Evolutionary conservation across 2,329 filamentous ascomycete genomes (phyloP).

Genomic region (Phialophora tarda): DNA sequence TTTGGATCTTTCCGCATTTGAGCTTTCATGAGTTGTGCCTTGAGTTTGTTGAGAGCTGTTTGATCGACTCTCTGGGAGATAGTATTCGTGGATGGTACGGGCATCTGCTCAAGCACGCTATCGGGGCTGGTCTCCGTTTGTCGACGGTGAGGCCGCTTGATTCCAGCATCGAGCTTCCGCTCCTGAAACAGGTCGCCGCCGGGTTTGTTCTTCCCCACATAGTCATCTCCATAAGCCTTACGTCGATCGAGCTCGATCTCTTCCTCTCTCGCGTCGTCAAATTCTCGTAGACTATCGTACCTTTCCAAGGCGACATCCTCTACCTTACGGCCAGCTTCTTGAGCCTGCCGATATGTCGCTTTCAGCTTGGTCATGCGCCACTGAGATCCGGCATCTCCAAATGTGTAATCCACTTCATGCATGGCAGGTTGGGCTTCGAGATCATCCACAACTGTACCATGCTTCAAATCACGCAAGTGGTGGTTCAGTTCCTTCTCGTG

Average conservation of each 20-base stretch:
- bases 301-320: constrained; percentile 84
- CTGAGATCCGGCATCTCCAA: constrained; percentile 86
- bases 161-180: constrained; percentile 66
- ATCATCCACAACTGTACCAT: constrained; percentile 60
- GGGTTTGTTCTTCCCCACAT: constrained; percentile 83
- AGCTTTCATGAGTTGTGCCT: constrained; percentile 94
- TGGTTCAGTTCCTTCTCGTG: constrained; percentile 83
- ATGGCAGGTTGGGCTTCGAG: constrained; percentile 54
- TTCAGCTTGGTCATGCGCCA: constrained; percentile 98
- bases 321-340: constrained; percentile 72
- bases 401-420: constrained; percentile 75
- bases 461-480: constrained; percentile 66
- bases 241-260: constrained; percentile 86
- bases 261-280: constrained; percentile 92
- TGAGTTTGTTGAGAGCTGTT: constrained; percentile 83
- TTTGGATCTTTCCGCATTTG: constrained; percentile 80
- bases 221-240: constrained; percentile 81
- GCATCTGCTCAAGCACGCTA: constrained; percentile 45
- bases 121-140: constrained; percentile 42
- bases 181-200: constrained; percentile 85
- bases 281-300: constrained; percentile 79
- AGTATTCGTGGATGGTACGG: constrained; percentile 41
- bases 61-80: constrained; percentile 48
- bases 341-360: constrained; percentile 77
- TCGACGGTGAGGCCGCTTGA: constrained; percentile 45